Conservation (phyloP, 225 moss, liverwort and hornwort species). For the Straminergon stramineum region DNA sequence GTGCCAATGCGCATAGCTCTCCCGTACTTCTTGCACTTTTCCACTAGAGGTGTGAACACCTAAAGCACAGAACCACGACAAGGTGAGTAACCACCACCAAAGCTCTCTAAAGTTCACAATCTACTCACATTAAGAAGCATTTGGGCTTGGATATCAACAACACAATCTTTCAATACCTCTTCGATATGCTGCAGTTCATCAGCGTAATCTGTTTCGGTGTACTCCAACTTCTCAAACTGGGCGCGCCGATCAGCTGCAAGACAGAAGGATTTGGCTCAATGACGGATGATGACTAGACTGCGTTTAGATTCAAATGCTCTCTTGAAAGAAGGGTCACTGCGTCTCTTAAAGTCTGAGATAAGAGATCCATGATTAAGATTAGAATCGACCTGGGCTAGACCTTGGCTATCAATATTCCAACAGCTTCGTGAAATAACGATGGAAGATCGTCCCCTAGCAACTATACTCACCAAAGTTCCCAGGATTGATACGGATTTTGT, state of each 20-base stretch:
- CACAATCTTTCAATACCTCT: conserved; percentile 34
- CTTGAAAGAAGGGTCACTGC: not conserved
- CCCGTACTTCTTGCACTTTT: conserved; percentile 93
- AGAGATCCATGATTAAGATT: not conserved
- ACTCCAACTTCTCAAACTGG: conserved; percentile 78
- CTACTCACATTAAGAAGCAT: not conserved
- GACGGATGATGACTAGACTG: not conserved
- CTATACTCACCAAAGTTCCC: conserved; percentile 82
- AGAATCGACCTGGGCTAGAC: conserved; percentile 13
- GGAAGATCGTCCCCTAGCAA: not conserved
- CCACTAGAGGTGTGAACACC: conserved; percentile 80
- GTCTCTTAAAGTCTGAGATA: not conserved
- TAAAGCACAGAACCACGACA: conserved; percentile 6
- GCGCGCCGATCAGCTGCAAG: conserved; percentile 86
- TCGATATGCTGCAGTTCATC: conserved; percentile 82
- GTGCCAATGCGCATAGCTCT: conserved; percentile 91
- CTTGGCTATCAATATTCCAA: conserved; percentile 2
- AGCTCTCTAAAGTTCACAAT: not conserved
- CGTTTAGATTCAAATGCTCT: not conserved
- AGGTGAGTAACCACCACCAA: not conserved
- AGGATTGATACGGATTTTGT: conserved; percentile 96
- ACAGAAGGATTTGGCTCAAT: not conserved
- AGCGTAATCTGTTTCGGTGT: conserved; percentile 72
- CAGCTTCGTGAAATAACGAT: conserved; percentile 28
- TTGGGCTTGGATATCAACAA: not conserved